Evolutionary conservation across 2,329 filamentous ascomycete genomes (phyloP).

Genomic region (Ophiostoma quercus): DNA sequence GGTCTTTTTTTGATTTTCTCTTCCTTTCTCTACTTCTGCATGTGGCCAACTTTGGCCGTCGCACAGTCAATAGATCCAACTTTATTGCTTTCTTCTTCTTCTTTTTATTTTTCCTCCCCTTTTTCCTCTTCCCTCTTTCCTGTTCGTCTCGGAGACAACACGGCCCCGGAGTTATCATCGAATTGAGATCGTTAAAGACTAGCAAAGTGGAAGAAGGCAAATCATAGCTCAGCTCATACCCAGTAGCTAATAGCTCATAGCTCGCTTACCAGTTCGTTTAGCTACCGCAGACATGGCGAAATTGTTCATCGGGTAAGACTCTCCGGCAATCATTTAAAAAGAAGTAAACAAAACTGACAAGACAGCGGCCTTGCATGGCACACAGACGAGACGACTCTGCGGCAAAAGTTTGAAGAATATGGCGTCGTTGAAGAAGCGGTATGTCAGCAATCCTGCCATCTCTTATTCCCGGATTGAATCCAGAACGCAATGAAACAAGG

Average conservation of each 20-base stretch:
- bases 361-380: slow-evolving; percentile 93
- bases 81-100: too few relatives aligned
- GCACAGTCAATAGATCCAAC: not conserved
- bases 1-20: not conserved
- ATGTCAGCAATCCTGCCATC: slow-evolving; percentile 41
- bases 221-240: not conserved
- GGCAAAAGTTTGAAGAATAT: slow-evolving; percentile 88
- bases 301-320: slow-evolving; percentile 72
- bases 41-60: not conserved
- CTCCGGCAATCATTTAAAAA: not conserved
- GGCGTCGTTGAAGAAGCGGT: slow-evolving; percentile 92
- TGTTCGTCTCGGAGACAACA: not conserved
- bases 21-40: not conserved
- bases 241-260: too few relatives aligned
- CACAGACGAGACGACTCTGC: slow-evolving; percentile 82
- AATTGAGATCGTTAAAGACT: not conserved
- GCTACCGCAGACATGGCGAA: slow-evolving; percentile 22
- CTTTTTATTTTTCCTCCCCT: not conserved
- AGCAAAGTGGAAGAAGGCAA: slow-evolving; percentile 13
- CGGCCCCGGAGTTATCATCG: not conserved
- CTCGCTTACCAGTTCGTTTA: not conserved
- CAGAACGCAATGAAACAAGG: not conserved
- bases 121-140: not conserved
- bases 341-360: not conserved
- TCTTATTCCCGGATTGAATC: not conserved